A percentile compares a stretch with the other conserved stretches of the same genome.
These are phyloP conservation scores for Aureobasidium subglaciale DNA, from an alignment of 2,329 filamentous ascomycete genomes.

Conservation along the genomic window DNA sequence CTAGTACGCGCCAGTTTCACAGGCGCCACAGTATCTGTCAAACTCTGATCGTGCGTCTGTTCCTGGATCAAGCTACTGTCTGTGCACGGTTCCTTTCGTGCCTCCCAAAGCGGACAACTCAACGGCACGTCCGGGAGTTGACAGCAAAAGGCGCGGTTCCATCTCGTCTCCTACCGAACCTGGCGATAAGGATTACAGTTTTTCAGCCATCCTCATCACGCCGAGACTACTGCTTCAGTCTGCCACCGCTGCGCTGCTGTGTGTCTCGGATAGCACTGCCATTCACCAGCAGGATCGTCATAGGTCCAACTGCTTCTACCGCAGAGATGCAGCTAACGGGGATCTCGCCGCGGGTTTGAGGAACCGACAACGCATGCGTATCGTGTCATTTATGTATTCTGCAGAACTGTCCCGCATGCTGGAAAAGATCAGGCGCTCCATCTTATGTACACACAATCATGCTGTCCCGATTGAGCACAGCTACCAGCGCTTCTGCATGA, in stretches of 20 bases:
- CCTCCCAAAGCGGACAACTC: neutral
- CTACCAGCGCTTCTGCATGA: neutral
- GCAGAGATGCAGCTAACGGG: neutral
- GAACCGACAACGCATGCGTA: neutral
- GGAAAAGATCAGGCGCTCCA: neutral
- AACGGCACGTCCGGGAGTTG: constrained; percentile 4
- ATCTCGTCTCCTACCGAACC: neutral
- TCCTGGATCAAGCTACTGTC: constrained; percentile 1
- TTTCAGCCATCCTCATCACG: neutral
- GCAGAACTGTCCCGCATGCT: neutral
- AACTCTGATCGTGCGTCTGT: constrained; percentile 2
- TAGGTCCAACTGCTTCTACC: neutral
- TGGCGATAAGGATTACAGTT: constrained; percentile 8
- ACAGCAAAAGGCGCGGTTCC: neutral
- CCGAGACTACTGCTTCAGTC: neutral
- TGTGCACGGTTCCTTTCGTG: constrained; percentile 1
- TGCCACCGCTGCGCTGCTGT: neutral
- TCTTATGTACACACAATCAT: neutral
- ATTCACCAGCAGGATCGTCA: neutral
- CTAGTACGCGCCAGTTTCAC: constrained; percentile 11
- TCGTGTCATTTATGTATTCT: neutral
- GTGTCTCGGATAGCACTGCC: constrained; percentile 4
- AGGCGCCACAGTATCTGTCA: constrained; percentile 13
- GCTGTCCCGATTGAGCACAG: neutral
- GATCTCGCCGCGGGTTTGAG: neutral